Base-by-base conservation (phyloP, 805 yeast species). In the Candida taoyuanica region DNA sequence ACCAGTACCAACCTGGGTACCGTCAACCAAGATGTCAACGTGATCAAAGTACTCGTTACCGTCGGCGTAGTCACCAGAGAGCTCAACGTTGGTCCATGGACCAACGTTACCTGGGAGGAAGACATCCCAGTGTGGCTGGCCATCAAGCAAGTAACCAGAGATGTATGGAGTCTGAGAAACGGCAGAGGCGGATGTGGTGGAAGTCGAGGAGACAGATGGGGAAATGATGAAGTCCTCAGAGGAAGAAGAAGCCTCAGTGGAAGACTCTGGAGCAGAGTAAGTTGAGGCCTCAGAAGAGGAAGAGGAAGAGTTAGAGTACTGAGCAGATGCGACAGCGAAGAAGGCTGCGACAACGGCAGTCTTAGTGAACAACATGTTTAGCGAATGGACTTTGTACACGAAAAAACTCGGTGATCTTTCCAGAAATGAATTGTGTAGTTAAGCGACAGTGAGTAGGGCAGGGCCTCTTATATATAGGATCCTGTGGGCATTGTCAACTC, bases 111-210 rank as follows among this genome's bases (percentile, higher is more conserved):
- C 56, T 51, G 57, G 57, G 32, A 51, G 36, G 33, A 26, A 31
- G 26, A 51, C 32, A 26, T 53, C 52, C 47, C 47, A 53, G 33
- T 48, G 48, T 51, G 57, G 57, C 45, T 50, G 49, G 38, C 56
- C 57, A 19, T 40, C 43, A 25, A n/a, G 19, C 24, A 51, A 33
- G 48, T 42, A 48, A 48, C 57, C 57, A 25, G 51, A 43, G 33
- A 51, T 45, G 49, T 46, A 53, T 44, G 54, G 52, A 24, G 50
- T 40, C 16, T 31, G 33, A 11, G 31, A 34, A 17, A 50, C 29
- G 17, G 53, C n/a, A n/a, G n/a, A n/a, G n/a, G n/a, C n/a, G n/a
- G n/a, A n/a, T n/a, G n/a, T n/a, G n/a, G n/a, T 31, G 18, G 49
- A 35, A 21, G 50, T 24, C 4, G 53, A 36, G 11, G 46, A 34